Percentiles rank a stretch among this genome's conserved stretches.
Evolutionary conservation across 192 early-diverging fungal species (phyloP).

Genomic region (Coemansia sp.): DNA sequence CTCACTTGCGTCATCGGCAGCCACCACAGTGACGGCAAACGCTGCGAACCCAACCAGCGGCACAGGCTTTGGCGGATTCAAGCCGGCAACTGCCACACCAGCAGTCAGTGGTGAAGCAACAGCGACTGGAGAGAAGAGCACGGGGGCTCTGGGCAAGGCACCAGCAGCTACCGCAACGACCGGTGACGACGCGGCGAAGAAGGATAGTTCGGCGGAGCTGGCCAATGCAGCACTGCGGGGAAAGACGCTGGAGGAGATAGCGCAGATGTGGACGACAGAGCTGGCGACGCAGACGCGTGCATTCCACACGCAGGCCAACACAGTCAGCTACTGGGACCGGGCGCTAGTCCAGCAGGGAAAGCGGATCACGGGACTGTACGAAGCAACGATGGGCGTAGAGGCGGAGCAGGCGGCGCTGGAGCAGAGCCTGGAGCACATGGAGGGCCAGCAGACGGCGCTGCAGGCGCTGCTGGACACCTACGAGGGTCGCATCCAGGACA

Average conservation of each 20-base stretch:
- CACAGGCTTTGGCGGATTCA: constrained; percentile 48
- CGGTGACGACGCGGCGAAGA: constrained; percentile 16
- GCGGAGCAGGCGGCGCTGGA: constrained; percentile 77
- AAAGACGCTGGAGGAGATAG: constrained; percentile 89
- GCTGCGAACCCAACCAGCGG: constrained; percentile 47
- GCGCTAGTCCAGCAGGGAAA: constrained; percentile 80
- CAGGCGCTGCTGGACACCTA: constrained; percentile 76
- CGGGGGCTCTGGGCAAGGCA: constrained; percentile 2
- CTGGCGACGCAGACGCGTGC: constrained; percentile 74
- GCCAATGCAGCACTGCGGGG: constrained; percentile 42
- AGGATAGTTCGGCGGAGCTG: constrained; percentile 60
- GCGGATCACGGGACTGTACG: constrained; percentile 75
- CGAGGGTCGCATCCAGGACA: constrained; percentile 58
- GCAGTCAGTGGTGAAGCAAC: constrained; percentile 10
- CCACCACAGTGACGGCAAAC: constrained; percentile 31
- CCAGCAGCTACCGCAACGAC: not conserved
- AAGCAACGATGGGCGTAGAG: constrained; percentile 73
- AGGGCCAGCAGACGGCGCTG: constrained; percentile 82
- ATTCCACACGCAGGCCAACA: constrained; percentile 83
- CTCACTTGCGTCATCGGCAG: constrained; percentile 20
- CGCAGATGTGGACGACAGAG: constrained; percentile 87
- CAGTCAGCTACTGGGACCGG: constrained; percentile 85
- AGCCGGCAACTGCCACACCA: constrained; percentile 38
- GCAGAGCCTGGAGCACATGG: constrained; percentile 84
- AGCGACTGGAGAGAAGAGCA: not conserved